Percentiles rank a stretch among this genome's conserved stretches.
phyloP scores from a whole-genome alignment of 1,284 basidiomycete genomes.

The Cryptococcus sp. region DNA sequence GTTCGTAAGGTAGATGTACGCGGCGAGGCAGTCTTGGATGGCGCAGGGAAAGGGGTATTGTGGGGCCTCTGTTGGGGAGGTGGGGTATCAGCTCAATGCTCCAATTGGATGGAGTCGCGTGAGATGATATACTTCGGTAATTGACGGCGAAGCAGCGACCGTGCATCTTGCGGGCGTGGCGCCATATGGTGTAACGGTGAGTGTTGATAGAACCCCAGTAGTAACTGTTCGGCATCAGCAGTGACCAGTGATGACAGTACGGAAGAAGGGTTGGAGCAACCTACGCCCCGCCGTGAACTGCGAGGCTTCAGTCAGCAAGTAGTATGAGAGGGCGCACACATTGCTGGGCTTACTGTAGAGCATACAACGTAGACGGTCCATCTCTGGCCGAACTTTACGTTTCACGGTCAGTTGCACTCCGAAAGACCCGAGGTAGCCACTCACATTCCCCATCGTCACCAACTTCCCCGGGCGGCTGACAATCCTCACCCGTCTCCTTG shows the following conservation, averaged over 20 bases:
- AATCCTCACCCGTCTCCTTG: constrained; percentile 1
- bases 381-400: constrained; percentile 57
- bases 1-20: constrained; percentile 69
- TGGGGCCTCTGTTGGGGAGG: constrained; percentile 58
- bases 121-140: constrained; percentile 57
- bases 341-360: constrained; percentile 56
- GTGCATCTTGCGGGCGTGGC: constrained; percentile 78
- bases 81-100: not conserved
- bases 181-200: constrained; percentile 71
- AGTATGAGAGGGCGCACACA: not conserved
- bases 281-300: constrained; percentile 60
- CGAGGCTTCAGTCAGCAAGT: constrained; percentile 5
- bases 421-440: constrained; percentile 5
- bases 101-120: not conserved
- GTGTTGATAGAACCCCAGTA: constrained; percentile 57
- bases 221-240: constrained; percentile 30
- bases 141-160: constrained; percentile 86
- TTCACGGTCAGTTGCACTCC: not conserved
- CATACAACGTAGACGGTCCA: constrained; percentile 83
- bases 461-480: too few species aligned
- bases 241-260: not conserved
- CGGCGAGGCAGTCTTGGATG: constrained; percentile 78
- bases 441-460: constrained; percentile 23
- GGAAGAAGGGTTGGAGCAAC: constrained; percentile 3
- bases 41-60: constrained; percentile 97